A percentile compares a stretch with the other conserved stretches of the same genome.
Conservation (phyloP, 1,139 yeast genomes). For the Geotrichum fermentans region DNA sequence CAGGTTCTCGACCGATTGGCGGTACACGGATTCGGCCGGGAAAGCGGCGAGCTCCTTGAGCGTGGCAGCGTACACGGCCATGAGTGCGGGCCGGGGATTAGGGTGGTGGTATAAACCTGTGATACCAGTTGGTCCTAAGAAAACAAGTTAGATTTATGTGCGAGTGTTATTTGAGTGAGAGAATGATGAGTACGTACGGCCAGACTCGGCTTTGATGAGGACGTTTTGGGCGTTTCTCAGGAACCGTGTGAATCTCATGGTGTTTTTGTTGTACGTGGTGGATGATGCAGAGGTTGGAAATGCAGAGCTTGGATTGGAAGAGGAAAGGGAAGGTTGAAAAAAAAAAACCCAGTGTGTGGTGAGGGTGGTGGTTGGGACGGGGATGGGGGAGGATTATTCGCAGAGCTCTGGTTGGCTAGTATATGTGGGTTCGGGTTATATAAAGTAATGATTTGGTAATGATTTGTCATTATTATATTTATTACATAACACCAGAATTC, state of each 20-base stretch:
- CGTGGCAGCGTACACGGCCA: conserved; percentile 67
- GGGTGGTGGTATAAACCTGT: conserved; percentile 79
- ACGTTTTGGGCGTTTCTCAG: conserved; percentile 50
- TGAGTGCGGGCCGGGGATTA: conserved; percentile 75
- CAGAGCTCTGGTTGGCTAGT: conserved; percentile 8
- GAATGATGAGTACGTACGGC: conserved; percentile 36
- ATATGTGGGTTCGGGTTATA: background rate
- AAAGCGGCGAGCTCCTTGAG: conserved; percentile 53
- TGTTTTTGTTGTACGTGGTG: conserved; percentile 9
- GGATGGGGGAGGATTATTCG: conserved; percentile 5
- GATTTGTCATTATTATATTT: background rate
- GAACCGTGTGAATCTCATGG: conserved; percentile 41
- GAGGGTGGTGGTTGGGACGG: background rate
- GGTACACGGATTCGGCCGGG: conserved; percentile 69
- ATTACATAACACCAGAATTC: too few relatives aligned
- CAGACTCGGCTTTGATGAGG: conserved; percentile 60
- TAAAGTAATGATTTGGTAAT: background rate
- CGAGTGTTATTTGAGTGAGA: background rate
- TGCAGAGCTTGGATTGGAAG: too few relatives aligned
- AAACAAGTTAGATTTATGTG: conserved; percentile 1
- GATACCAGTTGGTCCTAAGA: conserved; percentile 57
- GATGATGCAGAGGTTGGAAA: background rate
- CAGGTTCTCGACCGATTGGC: conserved; percentile 68
- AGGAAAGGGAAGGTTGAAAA: background rate
- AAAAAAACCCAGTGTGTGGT: background rate